A percentile compares a stretch with the other conserved stretches of the same genome.
Evolutionary conservation across 306 rosid genomes (phyloP).

Genomic region (Quercus berberidifolia): DNA sequence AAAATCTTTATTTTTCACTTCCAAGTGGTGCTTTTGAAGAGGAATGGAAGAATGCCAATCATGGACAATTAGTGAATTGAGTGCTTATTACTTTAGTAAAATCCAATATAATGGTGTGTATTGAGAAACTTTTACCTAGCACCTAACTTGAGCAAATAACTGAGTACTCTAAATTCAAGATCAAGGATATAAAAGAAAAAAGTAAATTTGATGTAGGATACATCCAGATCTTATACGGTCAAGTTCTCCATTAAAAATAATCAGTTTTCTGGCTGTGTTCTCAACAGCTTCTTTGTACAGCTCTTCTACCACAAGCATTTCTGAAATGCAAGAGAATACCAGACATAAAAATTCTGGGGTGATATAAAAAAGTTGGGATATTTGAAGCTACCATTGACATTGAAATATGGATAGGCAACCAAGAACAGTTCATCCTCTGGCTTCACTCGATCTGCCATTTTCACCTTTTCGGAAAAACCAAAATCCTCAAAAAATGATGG

Average conservation of each 20-base stretch:
- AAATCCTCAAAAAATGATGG: conserved; percentile 95
- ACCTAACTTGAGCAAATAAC: not conserved
- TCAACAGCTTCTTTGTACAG: conserved; percentile 84
- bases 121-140: not conserved
- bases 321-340: conserved; percentile 41
- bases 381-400: conserved; percentile 75
- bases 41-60: not conserved
- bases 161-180: not conserved
- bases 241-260: conserved; percentile 90
- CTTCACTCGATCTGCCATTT: conserved; percentile 88
- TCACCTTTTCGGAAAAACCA: conserved; percentile 82
- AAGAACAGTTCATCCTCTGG: conserved; percentile 78
- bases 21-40: not conserved
- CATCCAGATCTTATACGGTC: conserved; percentile 98
- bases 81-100: not conserved
- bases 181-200: not conserved
- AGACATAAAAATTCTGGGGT: conserved; percentile 19
- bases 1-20: not conserved
- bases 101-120: not conserved
- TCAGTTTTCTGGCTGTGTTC: conserved; percentile 72
- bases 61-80: not conserved
- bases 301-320: conserved; percentile 96
- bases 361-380: conserved; percentile 15
- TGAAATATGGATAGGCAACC: conserved; percentile 91
- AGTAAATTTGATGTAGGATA: conserved; percentile 57